A percentile compares a stretch with the other conserved stretches of the same genome.
phyloP scores from a whole-genome alignment of 2,329 filamentous ascomycete species.

The Didymosphaeria variabile region DNA sequence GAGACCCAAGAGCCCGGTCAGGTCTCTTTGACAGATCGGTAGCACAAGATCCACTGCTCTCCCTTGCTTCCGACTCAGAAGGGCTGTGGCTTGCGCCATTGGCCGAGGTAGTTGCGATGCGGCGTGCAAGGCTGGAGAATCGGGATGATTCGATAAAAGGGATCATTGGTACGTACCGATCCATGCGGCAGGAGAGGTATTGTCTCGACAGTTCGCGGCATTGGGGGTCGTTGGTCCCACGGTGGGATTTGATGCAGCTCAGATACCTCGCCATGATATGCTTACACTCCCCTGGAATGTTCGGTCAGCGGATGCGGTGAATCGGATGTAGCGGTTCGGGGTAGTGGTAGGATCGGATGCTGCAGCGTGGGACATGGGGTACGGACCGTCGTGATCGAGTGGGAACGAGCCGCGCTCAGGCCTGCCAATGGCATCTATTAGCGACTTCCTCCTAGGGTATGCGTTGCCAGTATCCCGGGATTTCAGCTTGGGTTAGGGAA shows the following conservation, averaged over 20 bases:
- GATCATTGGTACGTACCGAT: constrained; percentile 69
- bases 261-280: constrained; percentile 86
- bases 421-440: constrained; percentile 55
- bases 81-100: constrained; percentile 17
- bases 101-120: constrained; percentile 16
- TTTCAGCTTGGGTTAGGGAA: constrained; percentile 14
- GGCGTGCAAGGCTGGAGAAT: constrained; percentile 21
- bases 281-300: constrained; percentile 83
- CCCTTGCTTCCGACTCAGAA: constrained; percentile 29
- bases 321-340: constrained; percentile 1
- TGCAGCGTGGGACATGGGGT: constrained; percentile 56
- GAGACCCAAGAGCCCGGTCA: constrained; percentile 38
- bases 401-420: constrained; percentile 94
- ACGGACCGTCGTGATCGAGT: constrained; percentile 86
- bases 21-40: constrained; percentile 44
- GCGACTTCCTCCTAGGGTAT: constrained; percentile 11
- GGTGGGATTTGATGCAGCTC: constrained; percentile 82
- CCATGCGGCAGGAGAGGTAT: constrained; percentile 93
- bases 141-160: constrained; percentile 22
- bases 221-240: constrained; percentile 84
- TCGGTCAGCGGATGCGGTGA: constrained; percentile 26
- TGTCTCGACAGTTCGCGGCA: constrained; percentile 87
- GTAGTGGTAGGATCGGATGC: constrained; percentile 7
- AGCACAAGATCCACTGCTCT: constrained; percentile 33
- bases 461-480: neutral